Conservation (phyloP, 805 yeast genomes). For the Suhomyces pyralidae region DNA sequence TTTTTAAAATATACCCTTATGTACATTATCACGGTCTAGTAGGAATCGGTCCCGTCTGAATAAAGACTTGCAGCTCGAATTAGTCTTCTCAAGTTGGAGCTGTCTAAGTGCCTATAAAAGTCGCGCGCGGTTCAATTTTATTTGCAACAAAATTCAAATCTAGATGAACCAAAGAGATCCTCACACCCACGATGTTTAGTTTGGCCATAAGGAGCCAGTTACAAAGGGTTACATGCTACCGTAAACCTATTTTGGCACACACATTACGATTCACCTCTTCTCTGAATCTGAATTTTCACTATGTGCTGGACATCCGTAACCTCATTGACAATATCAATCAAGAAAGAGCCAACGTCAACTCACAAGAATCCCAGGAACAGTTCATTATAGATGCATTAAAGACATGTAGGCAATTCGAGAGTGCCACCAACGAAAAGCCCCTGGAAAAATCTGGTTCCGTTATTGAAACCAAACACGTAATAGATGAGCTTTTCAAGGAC, state of each 20-base stretch:
- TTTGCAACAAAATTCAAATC: neutral
- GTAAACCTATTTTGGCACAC: neutral
- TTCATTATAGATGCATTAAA: conserved; percentile 3
- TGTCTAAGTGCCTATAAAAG: neutral
- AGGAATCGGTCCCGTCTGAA: too few species aligned
- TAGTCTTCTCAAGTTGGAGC: neutral
- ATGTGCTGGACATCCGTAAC: conserved; percentile 2
- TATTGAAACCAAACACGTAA: conserved; percentile 7
- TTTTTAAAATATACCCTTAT: neutral
- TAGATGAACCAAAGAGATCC: neutral
- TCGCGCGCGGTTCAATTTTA: neutral
- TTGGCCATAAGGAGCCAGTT: neutral
- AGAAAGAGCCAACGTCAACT: neutral
- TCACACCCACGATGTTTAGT: neutral
- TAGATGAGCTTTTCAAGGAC: conserved; percentile 19
- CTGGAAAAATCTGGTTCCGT: conserved; percentile 10
- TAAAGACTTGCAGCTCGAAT: too few species aligned
- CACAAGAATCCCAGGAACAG: neutral
- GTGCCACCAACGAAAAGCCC: conserved; percentile 19
- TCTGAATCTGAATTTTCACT: neutral
- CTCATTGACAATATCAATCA: conserved; percentile 1
- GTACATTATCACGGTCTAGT: neutral
- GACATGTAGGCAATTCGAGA: conserved; percentile 1
- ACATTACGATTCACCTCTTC: neutral
- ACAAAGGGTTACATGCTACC: conserved; percentile 2